A percentile compares a stretch with the other conserved stretches of the same genome.
phyloP scores from a whole-genome alignment of 768 basidiomycete species.

The Pleurotus cornucopiae region DNA sequence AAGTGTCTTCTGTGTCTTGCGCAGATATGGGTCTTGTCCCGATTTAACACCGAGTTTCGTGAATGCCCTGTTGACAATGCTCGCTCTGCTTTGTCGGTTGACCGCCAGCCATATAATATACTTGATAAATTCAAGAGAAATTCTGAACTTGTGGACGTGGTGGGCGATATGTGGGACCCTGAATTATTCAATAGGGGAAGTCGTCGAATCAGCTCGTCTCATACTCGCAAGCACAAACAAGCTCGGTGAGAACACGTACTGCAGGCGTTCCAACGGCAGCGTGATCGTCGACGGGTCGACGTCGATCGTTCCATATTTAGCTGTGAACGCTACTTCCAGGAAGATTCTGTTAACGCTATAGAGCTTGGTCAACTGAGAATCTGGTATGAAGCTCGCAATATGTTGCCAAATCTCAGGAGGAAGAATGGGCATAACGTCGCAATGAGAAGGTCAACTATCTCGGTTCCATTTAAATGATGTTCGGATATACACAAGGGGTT shows the following conservation, averaged over 20 bases:
- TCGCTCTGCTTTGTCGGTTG: neutral
- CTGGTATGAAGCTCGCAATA: slow-evolving; percentile 8
- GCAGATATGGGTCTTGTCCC: neutral
- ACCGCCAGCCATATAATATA: neutral
- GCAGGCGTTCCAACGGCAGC: neutral
- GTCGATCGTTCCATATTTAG: slow-evolving; percentile 12
- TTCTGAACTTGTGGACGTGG: neutral
- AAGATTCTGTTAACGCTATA: slow-evolving; percentile 13
- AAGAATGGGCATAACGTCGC: neutral
- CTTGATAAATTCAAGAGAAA: neutral
- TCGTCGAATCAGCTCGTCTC: neutral
- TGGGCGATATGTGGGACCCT: neutral
- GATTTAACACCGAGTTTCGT: neutral
- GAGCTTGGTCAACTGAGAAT: neutral
- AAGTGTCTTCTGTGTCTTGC: neutral
- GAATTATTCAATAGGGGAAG: neutral
- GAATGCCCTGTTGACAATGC: neutral
- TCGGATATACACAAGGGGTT: too few relatives aligned
- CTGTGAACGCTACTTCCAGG: slow-evolving; percentile 13
- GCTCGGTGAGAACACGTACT: neutral
- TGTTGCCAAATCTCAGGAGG: slow-evolving; percentile 16
- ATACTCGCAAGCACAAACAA: too few relatives aligned
- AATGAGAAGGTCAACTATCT: neutral
- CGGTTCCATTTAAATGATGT: too few relatives aligned
- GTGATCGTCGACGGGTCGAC: neutral